Evolutionary conservation across 2,329 filamentous ascomycete genomes (phyloP).

Genomic region (Coccinonectria pachysandricola): DNA sequence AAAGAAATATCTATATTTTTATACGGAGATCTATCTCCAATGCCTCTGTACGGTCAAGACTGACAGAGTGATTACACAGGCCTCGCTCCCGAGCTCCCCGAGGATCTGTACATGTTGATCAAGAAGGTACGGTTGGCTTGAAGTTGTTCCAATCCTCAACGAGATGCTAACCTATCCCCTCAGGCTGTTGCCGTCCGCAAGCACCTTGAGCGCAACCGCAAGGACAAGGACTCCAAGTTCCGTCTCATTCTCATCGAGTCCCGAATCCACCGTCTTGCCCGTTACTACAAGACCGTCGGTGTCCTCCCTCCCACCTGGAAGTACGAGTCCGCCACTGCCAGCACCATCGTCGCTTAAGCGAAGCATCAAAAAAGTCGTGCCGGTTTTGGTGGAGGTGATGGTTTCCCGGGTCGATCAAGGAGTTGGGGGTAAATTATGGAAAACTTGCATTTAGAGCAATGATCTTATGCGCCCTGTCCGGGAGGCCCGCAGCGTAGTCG

Average conservation of each 20-base stretch:
- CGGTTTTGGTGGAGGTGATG: conserved; percentile 21
- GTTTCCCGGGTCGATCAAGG: conserved; percentile 31
- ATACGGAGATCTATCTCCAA: conserved; percentile 21
- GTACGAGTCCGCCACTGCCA: conserved; percentile 96
- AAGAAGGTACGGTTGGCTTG: conserved; percentile 67
- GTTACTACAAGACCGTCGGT: conserved; percentile 97
- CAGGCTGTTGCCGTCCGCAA: conserved; percentile 97
- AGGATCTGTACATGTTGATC: conserved; percentile 99
- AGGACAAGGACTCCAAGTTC: conserved; percentile 99
- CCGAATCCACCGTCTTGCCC: conserved; percentile 97
- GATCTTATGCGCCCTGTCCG: conserved; percentile 29
- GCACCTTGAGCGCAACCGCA: conserved; percentile 99
- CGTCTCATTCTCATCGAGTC: conserved; percentile 99
- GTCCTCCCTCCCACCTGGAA: conserved; percentile 88
- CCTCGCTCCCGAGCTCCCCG: conserved; percentile 95
- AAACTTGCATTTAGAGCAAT: conserved; percentile 36
- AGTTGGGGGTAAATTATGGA: conserved; percentile 33
- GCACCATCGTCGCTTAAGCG: conserved; percentile 81
- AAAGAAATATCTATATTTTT: conserved; percentile 20
- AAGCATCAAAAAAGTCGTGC: conserved; percentile 11
- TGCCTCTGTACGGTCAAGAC: conserved; percentile 87
- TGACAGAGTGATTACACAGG: conserved; percentile 92
- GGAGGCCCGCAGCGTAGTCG: conserved; percentile 22
- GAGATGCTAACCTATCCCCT: conserved; percentile 4
- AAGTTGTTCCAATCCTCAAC: conserved; percentile 13